A percentile compares a stretch with the other conserved stretches of the same genome.
Evolutionary conservation across 352 stramenopile genomes (phyloP).

Genomic region (Globisporangium orthogonon): DNA sequence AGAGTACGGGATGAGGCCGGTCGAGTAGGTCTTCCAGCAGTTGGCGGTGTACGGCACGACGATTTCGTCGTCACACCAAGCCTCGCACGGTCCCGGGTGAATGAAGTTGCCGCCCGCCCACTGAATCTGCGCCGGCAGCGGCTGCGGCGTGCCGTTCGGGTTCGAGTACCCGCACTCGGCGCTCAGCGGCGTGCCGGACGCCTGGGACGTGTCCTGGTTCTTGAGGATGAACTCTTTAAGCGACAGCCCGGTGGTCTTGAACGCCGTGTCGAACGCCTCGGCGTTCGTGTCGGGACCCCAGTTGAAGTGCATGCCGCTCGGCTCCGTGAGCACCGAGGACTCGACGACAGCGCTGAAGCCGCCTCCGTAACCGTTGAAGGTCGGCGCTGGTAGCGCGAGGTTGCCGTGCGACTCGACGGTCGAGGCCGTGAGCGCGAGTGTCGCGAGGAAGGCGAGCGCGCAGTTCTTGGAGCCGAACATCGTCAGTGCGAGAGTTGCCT

Average conservation of each 20-base stretch:
- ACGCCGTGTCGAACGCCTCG: conserved; percentile 7
- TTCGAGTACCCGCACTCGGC: conserved; percentile 9
- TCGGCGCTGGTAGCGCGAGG: conserved; percentile 2
- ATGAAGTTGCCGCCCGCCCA: conserved; percentile 4
- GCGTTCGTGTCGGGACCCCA: conserved; percentile 4
- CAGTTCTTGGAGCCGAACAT: conserved; percentile 5
- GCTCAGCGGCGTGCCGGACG: background rate
- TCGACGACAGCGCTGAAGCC: conserved; percentile 1
- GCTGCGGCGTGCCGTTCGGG: conserved; percentile 8
- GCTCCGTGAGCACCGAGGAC: background rate
- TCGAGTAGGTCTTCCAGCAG: conserved; percentile 8
- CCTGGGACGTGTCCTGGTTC: conserved; percentile 6
- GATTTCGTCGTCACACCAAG: conserved; percentile 13
- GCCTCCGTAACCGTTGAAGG: conserved; percentile 7
- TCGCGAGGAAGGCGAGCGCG: conserved; percentile 1
- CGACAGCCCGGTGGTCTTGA: conserved; percentile 4
- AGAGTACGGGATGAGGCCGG: conserved; percentile 10
- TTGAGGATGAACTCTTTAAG: conserved; percentile 14
- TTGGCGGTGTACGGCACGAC: conserved; percentile 10
- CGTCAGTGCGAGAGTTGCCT: background rate
- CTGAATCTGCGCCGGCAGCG: conserved; percentile 7
- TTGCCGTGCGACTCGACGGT: background rate
- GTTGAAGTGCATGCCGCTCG: conserved; percentile 6
- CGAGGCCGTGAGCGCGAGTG: background rate
- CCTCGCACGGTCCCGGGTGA: conserved; percentile 11